Evolutionary conservation across 192 early-diverging fungal species (phyloP).

Genomic region (Entomortierella parvispora): DNA sequence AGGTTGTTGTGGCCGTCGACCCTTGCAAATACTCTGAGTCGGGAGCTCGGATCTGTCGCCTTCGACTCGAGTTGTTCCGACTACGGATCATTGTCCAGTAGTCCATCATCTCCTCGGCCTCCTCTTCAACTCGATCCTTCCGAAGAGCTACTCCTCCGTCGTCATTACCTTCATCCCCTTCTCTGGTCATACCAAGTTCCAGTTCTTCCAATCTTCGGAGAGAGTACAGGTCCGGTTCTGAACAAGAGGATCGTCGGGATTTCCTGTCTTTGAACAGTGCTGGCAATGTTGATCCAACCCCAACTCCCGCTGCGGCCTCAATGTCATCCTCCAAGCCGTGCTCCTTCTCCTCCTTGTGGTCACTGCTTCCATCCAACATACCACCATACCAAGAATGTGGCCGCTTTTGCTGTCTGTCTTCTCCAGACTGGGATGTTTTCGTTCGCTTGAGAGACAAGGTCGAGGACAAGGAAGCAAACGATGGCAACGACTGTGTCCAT

Average conservation of each 20-base stretch:
- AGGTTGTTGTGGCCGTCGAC: not conserved
- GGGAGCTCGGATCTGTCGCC: not conserved
- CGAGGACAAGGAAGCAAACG: not conserved
- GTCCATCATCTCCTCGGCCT: too few relatives aligned
- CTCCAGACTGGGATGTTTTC: too few relatives aligned
- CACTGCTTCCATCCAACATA: too few relatives aligned
- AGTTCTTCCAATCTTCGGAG: conserved; percentile 27
- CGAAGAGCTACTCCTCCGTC: conserved; percentile 1
- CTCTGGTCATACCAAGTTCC: conserved; percentile 14
- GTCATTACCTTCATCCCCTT: conserved; percentile 1
- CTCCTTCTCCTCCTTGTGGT: too few relatives aligned
- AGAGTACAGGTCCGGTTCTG: not conserved
- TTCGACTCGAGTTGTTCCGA: conserved; percentile 7
- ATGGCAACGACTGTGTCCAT: conserved; percentile 5
- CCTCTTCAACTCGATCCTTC: too few relatives aligned
- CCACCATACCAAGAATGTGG: too few relatives aligned
- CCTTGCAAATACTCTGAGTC: not conserved
- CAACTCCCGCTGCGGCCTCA: too few relatives aligned
- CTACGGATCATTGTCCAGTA: conserved; percentile 28
- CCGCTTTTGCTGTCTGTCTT: too few relatives aligned
- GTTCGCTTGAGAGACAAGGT: not conserved
- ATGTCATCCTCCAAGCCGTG: too few relatives aligned
- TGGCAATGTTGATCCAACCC: too few relatives aligned
- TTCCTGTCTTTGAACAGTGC: too few relatives aligned
- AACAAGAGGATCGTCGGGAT: not conserved